A percentile compares a stretch with the other conserved stretches of the same genome.
Evolutionary conservation across 768 basidiomycete species (phyloP).

Genomic region (Lyophyllum shimeji): DNA sequence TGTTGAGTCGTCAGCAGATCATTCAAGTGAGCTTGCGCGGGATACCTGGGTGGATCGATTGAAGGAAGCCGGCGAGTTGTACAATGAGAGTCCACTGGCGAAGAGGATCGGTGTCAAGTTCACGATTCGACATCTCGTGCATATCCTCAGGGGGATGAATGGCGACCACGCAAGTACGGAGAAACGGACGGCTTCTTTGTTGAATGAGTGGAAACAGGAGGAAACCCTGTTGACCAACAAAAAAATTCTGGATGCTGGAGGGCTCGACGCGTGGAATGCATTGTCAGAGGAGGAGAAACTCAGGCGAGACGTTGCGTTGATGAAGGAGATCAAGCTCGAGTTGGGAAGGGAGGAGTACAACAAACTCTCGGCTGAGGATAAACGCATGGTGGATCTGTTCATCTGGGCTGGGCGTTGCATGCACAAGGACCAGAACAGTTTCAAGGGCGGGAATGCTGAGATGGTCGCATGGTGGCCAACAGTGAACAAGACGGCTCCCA

Average conservation of each 20-base stretch:
- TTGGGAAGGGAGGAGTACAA: conserved; percentile 24
- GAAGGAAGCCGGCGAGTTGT: conserved; percentile 1
- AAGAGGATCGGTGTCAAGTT: conserved; percentile 4
- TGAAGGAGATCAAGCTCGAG: conserved; percentile 12
- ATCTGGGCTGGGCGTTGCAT: conserved; percentile 37
- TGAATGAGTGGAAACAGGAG: conserved; percentile 18
- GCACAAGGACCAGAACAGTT: conserved; percentile 37
- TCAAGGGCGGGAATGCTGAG: conserved; percentile 27
- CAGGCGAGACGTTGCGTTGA: conserved; percentile 13
- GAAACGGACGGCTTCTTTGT: conserved; percentile 14
- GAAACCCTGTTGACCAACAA: conserved; percentile 12
- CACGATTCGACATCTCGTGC: not conserved
- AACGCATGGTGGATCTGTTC: conserved; percentile 23
- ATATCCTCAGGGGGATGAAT: conserved; percentile 21
- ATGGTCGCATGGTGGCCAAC: conserved; percentile 29
- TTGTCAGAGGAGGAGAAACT: conserved; percentile 21
- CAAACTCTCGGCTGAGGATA: conserved; percentile 16
- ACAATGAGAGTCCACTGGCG: conserved; percentile 13
- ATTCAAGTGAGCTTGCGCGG: conserved; percentile 12
- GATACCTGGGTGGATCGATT: conserved; percentile 2
- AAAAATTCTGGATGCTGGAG: conserved; percentile 25
- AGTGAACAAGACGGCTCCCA: conserved; percentile 18
- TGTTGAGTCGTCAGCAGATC: conserved; percentile 15
- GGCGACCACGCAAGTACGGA: conserved; percentile 24
- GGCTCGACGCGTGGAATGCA: conserved; percentile 22